Percentiles rank a stretch among this genome's conserved stretches.
These are phyloP conservation scores for Lathyrus oleraceus DNA, from an alignment of 306 rosid species.

Conservation along the genomic window DNA sequence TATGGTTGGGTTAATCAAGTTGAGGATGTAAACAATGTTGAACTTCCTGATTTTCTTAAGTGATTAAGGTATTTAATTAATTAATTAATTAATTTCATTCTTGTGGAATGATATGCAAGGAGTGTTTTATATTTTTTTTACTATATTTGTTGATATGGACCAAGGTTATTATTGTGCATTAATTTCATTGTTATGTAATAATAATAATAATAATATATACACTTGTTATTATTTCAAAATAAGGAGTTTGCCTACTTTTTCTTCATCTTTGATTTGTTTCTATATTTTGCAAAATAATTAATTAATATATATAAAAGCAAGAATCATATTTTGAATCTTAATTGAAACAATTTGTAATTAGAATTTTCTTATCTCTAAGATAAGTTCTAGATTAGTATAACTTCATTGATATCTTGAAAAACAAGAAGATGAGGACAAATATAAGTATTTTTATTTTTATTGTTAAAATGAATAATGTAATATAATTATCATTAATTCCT, in stretches of 20 bases:
- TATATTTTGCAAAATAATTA: too few relatives aligned
- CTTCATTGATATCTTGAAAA: too few relatives aligned
- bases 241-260: neutral
- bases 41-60: conserved; percentile 51
- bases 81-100: neutral
- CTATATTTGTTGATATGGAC: conserved; percentile 18
- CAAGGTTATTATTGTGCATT: conserved; percentile 23
- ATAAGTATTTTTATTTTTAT: too few relatives aligned
- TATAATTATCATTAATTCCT: too few relatives aligned
- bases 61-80: conserved; percentile 10
- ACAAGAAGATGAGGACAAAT: too few relatives aligned
- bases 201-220: conserved; percentile 21
- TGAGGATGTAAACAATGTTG: conserved; percentile 53
- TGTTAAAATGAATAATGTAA: too few relatives aligned
- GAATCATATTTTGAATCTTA: too few relatives aligned
- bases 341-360: too few relatives aligned
- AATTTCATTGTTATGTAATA: neutral
- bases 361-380: too few relatives aligned
- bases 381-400: too few relatives aligned
- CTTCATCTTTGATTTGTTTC: neutral
- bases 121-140: neutral
- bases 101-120: neutral
- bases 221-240: neutral
- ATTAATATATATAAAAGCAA: too few relatives aligned
- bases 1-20: conserved; percentile 67